These are phyloP conservation scores for Phytopythium litorale DNA, from an alignment of 352 stramenopile species.

Conservation along the genomic window DNA sequence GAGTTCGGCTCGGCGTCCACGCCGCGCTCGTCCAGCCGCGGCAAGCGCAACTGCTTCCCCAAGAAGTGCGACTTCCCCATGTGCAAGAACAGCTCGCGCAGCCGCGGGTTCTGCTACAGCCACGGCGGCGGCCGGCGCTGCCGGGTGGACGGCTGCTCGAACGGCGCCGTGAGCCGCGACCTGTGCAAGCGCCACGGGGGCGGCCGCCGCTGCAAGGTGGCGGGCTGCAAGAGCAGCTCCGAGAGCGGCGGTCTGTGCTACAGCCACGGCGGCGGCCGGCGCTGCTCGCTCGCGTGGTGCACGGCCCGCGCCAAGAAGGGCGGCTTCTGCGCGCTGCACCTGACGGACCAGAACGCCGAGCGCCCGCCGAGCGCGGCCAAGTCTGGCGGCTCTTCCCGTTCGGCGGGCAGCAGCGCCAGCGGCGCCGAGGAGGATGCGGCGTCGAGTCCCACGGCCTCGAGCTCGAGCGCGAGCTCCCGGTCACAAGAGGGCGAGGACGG, in stretches of 20 bases:
- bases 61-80: conserved; percentile 85
- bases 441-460: background rate
- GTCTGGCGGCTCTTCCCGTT: background rate
- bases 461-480: background rate
- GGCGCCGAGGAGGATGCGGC: background rate
- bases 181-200: conserved; percentile 78
- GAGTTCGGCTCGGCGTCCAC: conserved; percentile 3
- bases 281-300: conserved; percentile 66
- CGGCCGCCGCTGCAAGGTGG: conserved; percentile 61
- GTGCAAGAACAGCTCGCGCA: conserved; percentile 81
- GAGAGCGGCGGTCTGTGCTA: conserved; percentile 78
- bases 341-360: conserved; percentile 30
- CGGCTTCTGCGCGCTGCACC: conserved; percentile 58
- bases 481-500: background rate
- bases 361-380: conserved; percentile 7
- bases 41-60: conserved; percentile 62
- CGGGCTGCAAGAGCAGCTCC: conserved; percentile 64
- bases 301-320: conserved; percentile 73
- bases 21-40: background rate
- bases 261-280: conserved; percentile 63
- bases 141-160: conserved; percentile 59
- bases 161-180: conserved; percentile 74
- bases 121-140: conserved; percentile 65
- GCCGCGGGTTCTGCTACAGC: conserved; percentile 77
- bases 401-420: background rate